phyloP scores from a whole-genome alignment of 2,329 filamentous ascomycete species.

The Alternaria arborescens region DNA sequence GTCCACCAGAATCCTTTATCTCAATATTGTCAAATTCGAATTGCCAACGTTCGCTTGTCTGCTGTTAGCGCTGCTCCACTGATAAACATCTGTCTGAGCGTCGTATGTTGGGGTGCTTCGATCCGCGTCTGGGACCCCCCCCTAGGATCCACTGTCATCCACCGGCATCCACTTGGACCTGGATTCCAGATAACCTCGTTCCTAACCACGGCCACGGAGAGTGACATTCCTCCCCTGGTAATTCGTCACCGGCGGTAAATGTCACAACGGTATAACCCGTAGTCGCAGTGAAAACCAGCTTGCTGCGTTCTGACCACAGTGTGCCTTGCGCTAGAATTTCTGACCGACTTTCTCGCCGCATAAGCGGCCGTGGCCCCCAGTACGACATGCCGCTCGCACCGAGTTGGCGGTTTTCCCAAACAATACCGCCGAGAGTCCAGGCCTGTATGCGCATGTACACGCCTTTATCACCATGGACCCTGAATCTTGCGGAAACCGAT shows the following conservation, averaged over 20 bases:
- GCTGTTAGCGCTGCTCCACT: slow-evolving; percentile 25
- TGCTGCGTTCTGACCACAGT: slow-evolving; percentile 2
- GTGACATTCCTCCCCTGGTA: slow-evolving; percentile 1
- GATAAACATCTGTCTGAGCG: slow-evolving; percentile 24
- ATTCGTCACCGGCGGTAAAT: slow-evolving; percentile 2
- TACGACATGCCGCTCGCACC: slow-evolving; percentile 10
- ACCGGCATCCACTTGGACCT: slow-evolving; percentile 13
- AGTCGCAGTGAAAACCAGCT: background rate
- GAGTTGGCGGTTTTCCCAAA: slow-evolving; percentile 3
- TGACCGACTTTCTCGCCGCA: slow-evolving; percentile 6
- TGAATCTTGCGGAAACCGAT: background rate
- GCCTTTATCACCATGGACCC: slow-evolving; percentile 3
- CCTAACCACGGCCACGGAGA: background rate
- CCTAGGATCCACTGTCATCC: slow-evolving; percentile 9
- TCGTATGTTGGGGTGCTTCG: slow-evolving; percentile 19
- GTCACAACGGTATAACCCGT: background rate
- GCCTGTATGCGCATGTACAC: slow-evolving; percentile 1
- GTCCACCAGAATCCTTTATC: slow-evolving; percentile 17
- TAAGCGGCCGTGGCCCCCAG: slow-evolving; percentile 10
- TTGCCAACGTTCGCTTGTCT: slow-evolving; percentile 11
- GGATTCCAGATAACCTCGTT: slow-evolving; percentile 3
- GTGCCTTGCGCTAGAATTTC: slow-evolving; percentile 12
- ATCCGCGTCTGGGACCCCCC: slow-evolving; percentile 14
- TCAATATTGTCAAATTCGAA: slow-evolving; percentile 13
- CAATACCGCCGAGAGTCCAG: slow-evolving; percentile 4